A percentile compares a stretch with the other conserved stretches of the same genome.
phyloP scores from a whole-genome alignment of 1,284 basidiomycete genomes.

The Rhodotorula sp. region DNA sequence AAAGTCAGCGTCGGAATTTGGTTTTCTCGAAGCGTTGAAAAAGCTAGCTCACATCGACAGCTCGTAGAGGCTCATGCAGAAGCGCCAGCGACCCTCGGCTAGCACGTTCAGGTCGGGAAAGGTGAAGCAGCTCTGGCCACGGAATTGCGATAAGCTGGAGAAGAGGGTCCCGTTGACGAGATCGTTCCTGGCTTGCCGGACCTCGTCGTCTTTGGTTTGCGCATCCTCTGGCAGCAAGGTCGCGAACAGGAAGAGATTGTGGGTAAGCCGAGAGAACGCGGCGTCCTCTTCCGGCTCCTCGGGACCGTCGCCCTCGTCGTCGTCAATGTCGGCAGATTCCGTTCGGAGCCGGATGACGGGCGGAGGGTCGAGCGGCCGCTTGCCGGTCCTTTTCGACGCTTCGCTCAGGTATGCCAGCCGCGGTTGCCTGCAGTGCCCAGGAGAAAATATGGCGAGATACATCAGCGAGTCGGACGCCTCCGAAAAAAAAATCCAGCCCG shows the following conservation, averaged over 20 bases:
- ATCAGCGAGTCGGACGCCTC: no score
- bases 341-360: slow-evolving; percentile 89
- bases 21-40: not conserved
- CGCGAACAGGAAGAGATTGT: slow-evolving; percentile 93
- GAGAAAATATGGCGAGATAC: no score
- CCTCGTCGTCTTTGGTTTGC: slow-evolving; percentile 71
- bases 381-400: slow-evolving; percentile 73
- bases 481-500: no score
- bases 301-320: not conserved
- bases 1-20: not conserved
- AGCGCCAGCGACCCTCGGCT: slow-evolving; percentile 79
- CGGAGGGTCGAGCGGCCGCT: slow-evolving; percentile 86
- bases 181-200: slow-evolving; percentile 82
- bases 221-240: slow-evolving; percentile 55
- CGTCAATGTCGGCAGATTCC: slow-evolving; percentile 55
- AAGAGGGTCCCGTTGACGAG: slow-evolving; percentile 84
- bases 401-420: slow-evolving; percentile 86
- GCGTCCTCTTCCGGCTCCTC: slow-evolving; percentile 43
- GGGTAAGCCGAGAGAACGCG: slow-evolving; percentile 50
- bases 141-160: slow-evolving; percentile 88
- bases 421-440: slow-evolving; percentile 58
- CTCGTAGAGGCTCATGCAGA: slow-evolving; percentile 89
- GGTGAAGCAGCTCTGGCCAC: slow-evolving; percentile 71
- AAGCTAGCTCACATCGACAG: slow-evolving; percentile 70
- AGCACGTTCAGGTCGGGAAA: slow-evolving; percentile 54